phyloP scores from a whole-genome alignment of 2,329 filamentous ascomycete species.

The Fusarium nurragi region DNA sequence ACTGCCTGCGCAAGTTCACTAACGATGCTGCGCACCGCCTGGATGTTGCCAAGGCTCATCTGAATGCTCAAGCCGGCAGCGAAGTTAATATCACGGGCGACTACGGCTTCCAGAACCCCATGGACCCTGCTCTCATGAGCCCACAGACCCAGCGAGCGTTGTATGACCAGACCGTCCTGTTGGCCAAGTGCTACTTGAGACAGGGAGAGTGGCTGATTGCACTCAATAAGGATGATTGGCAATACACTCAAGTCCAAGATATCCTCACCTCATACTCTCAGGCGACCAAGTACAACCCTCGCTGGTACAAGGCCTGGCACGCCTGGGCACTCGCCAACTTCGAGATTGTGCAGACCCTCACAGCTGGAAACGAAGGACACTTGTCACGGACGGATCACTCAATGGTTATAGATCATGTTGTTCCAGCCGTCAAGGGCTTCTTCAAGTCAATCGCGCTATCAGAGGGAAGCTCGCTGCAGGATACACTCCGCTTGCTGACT shows the following conservation, averaged over 20 bases:
- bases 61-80: conserved; percentile 57
- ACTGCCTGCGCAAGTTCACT: conserved; percentile 69
- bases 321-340: conserved; percentile 99
- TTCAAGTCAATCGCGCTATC: conserved; percentile 97
- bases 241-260: conserved; percentile 83
- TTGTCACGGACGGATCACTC: conserved; percentile 62
- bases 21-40: conserved; percentile 65
- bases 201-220: conserved; percentile 96
- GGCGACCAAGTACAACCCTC: conserved; percentile 91
- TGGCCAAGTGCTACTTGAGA: conserved; percentile 95
- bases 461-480: conserved; percentile 90
- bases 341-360: conserved; percentile 89
- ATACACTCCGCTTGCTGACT: conserved; percentile 90
- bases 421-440: conserved; percentile 94
- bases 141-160: conserved; percentile 63
- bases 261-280: conserved; percentile 91
- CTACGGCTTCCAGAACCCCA: conserved; percentile 60
- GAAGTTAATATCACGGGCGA: conserved; percentile 58
- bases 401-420: conserved; percentile 85
- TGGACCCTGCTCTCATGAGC: conserved; percentile 57
- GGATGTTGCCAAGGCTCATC: conserved; percentile 63
- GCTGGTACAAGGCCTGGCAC: conserved; percentile 99
- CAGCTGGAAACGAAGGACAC: conserved; percentile 69
- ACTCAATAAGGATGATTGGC: conserved; percentile 88
- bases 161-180: conserved; percentile 72